Evolutionary conservation across 805 yeast species (phyloP).

Genomic region (Candida golubevii): DNA sequence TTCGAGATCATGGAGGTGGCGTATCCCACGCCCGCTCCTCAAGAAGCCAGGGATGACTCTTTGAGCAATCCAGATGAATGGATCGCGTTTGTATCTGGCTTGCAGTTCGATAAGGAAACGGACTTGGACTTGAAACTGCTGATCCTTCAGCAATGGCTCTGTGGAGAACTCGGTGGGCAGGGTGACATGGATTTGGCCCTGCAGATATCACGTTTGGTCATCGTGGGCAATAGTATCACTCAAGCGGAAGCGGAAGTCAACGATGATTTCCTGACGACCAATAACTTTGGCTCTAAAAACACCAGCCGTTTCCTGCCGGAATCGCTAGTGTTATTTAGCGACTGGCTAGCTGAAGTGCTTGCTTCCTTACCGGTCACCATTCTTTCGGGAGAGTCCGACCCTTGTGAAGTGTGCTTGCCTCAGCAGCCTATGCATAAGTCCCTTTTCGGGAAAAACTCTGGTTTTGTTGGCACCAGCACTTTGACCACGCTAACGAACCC

Average conservation of each 20-base stretch:
- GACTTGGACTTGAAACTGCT: slow-evolving; percentile 47
- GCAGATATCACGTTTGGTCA: slow-evolving; percentile 48
- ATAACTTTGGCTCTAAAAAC: slow-evolving; percentile 49
- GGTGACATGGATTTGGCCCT: slow-evolving; percentile 22
- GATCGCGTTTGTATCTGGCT: slow-evolving; percentile 75
- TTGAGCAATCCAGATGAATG: slow-evolving; percentile 7
- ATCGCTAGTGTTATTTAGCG: slow-evolving; percentile 54
- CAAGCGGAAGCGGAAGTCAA: slow-evolving; percentile 22
- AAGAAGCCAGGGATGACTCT: slow-evolving; percentile 27
- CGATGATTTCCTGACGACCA: slow-evolving; percentile 30
- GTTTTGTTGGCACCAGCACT: slow-evolving; percentile 30
- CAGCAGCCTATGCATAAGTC: slow-evolving; percentile 87
- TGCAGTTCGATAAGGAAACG: slow-evolving; percentile 48
- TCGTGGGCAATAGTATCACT: slow-evolving; percentile 70
- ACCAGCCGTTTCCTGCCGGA: slow-evolving; percentile 47
- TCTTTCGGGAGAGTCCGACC: slow-evolving; percentile 84
- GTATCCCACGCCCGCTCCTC: slow-evolving; percentile 65
- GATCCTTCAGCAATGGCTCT: slow-evolving; percentile 61
- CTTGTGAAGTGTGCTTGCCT: slow-evolving; percentile 79
- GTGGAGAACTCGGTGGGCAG: slow-evolving; percentile 59
- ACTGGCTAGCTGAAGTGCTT: slow-evolving; percentile 52
- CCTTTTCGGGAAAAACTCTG: slow-evolving; percentile 49
- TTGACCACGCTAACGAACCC: slow-evolving; percentile 54
- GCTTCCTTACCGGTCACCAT: slow-evolving; percentile 63
- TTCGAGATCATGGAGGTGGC: slow-evolving; percentile 80